Base-by-base conservation (phyloP, 129 eudicot genomes). In the Cynara cardunculus region DNA sequence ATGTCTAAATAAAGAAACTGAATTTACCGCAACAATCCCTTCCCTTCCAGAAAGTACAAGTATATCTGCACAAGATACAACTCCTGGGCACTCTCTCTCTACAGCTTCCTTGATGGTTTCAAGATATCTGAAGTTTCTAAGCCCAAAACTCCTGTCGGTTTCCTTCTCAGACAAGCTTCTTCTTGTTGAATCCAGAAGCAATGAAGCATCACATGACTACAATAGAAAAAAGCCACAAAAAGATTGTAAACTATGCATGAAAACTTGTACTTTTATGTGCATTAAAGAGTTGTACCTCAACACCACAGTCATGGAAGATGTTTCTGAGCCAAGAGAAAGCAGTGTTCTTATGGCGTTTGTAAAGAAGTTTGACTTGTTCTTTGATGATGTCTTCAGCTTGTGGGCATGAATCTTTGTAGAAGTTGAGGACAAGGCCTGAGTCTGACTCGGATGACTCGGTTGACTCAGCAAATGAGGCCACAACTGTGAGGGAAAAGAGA, bases 261-360 rank as follows among this genome's bases (percentile, higher is more conserved):
- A 25, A 10, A 39, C 39, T 64, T 76, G 80, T 76, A 76, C 80
- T 39, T 7, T 32, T 31, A 62, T 78, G 76, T 69, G 78, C 27
- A 80, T 19, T 72, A 81, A 56, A 8, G 61, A 56, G 26, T 24
- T 73, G 69, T 81, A 94, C 98, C 97, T 90, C 86, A 74, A 91
- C 99, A 89, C 89, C 94, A 90, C 99, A 95, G 84, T 95, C 99
- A 88, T 95, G 99, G 92, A 95, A 95, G 89, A 95, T 95, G 91
- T 95, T 95, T 79, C 99, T 92, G 79, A 92, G 97, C 99, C 99
- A 95, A 69, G 99, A 95, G 84, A 95, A 95, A 61, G 99, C 99
- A 83, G 99, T 95, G 93, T 95, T 92, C 90, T 95, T 95, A 91
- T 95, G 99, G 93, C 99, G 97, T 79, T 95, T 95, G 95, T 95